Evolutionary conservation across 495 filamentous ascomycete species (phyloP).

Genomic region (Penicillium roqueforti): DNA sequence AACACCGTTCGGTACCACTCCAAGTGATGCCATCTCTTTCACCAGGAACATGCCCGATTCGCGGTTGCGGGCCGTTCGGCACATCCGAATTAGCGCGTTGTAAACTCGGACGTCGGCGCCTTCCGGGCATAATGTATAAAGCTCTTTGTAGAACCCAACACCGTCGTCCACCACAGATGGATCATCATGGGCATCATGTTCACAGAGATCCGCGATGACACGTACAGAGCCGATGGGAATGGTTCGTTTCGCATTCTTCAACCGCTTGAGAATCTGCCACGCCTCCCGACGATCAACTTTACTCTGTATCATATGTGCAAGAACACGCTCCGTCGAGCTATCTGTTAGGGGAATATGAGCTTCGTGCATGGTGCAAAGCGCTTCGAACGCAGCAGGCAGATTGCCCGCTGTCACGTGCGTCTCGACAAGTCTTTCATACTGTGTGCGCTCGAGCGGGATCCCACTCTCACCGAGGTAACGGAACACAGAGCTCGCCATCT

Average conservation of each 20-base stretch:
- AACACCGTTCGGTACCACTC: constrained; percentile 51
- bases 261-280: constrained; percentile 50
- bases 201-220: constrained; percentile 32
- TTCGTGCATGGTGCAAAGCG: constrained; percentile 65
- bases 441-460: constrained; percentile 51
- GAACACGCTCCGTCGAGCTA: constrained; percentile 57
- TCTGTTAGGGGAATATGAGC: constrained; percentile 49
- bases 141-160: constrained; percentile 64
- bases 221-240: constrained; percentile 34
- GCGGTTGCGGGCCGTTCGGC: constrained; percentile 45
- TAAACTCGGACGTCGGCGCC: constrained; percentile 61
- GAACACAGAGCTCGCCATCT: constrained; percentile 46
- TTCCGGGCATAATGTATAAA: constrained; percentile 56
- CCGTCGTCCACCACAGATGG: constrained; percentile 44
- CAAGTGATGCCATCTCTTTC: constrained; percentile 66
- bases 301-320: constrained; percentile 34
- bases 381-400: constrained; percentile 51
- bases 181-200: constrained; percentile 24
- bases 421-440: constrained; percentile 74
- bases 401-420: constrained; percentile 57
- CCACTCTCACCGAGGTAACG: constrained; percentile 43
- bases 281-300: constrained; percentile 36
- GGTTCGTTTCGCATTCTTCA: constrained; percentile 32
- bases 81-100: constrained; percentile 63
- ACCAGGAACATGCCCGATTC: constrained; percentile 63